These are phyloP conservation scores for Hortaea werneckii DNA, from an alignment of 2,329 filamentous ascomycete species.

Conservation along the genomic window DNA sequence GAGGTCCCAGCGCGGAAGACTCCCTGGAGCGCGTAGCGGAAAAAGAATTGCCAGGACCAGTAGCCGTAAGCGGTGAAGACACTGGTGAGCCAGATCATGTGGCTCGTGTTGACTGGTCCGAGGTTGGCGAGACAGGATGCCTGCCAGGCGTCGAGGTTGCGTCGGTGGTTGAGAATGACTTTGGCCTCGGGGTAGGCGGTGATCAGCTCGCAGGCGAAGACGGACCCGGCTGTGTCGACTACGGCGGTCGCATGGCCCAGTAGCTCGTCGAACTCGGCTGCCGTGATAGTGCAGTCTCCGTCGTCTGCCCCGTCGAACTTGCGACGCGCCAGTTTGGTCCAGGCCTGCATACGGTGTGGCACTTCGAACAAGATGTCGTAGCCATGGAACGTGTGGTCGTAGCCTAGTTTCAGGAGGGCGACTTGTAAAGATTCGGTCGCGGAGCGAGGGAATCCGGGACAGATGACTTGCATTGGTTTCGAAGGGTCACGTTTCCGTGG, in stretches of 20 bases:
- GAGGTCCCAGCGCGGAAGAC: not conserved
- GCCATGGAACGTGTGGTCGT: not conserved
- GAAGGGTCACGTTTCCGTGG: not conserved
- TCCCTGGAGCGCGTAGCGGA: not conserved
- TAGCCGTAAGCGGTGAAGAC: not conserved
- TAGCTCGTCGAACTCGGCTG: slow-evolving; percentile 7
- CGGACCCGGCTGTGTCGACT: slow-evolving; percentile 8
- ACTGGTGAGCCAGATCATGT: not conserved
- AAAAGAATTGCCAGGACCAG: not conserved
- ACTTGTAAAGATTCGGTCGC: not conserved
- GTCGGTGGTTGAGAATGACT: slow-evolving; percentile 13
- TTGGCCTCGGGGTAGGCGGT: slow-evolving; percentile 16
- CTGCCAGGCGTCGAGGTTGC: slow-evolving; percentile 10
- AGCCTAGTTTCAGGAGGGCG: not conserved
- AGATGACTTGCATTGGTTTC: not conserved
- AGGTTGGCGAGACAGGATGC: too few species aligned
- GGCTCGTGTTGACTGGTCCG: too few species aligned
- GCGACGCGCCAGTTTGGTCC: too few species aligned
- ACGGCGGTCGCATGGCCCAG: slow-evolving; percentile 6
- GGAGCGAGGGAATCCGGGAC: not conserved
- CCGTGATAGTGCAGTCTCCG: too few species aligned
- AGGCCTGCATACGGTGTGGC: too few species aligned
- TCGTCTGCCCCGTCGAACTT: too few species aligned
- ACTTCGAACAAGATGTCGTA: not conserved
- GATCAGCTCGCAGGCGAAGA: slow-evolving; percentile 12